A percentile compares a stretch with the other conserved stretches of the same genome.
phyloP scores from a whole-genome alignment of 2,329 filamentous ascomycete species.

The Hyphodiscus sp. region DNA sequence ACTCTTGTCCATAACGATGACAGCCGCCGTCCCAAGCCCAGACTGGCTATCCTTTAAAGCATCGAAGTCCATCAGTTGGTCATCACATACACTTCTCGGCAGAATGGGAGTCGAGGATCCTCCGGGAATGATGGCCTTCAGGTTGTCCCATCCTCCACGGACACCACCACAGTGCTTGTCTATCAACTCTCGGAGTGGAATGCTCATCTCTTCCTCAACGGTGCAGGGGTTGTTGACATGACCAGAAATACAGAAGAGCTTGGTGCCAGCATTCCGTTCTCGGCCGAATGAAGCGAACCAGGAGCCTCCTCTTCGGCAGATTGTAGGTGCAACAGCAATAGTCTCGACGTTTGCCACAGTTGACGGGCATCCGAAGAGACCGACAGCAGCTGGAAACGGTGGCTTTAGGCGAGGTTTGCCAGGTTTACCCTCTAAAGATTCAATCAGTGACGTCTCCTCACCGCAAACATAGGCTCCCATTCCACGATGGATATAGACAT shows the following conservation, averaged over 20 bases:
- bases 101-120: constrained; percentile 95
- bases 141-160: constrained; percentile 94
- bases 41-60: constrained; percentile 96
- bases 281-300: constrained; percentile 96
- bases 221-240: constrained; percentile 98
- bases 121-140: constrained; percentile 90
- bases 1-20: constrained; percentile 99
- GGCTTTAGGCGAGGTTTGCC: constrained; percentile 98
- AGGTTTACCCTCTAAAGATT: constrained; percentile 96
- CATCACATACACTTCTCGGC: constrained; percentile 82
- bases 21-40: constrained; percentile 91
- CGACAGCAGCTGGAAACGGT: constrained; percentile 93
- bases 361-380: constrained; percentile 95
- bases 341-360: constrained; percentile 99
- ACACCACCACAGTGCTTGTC: constrained; percentile 98
- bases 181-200: constrained; percentile 90
- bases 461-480: constrained; percentile 97
- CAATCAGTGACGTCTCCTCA: constrained; percentile 96
- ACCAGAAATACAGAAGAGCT: constrained; percentile 96
- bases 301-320: constrained; percentile 80
- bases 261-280: constrained; percentile 93
- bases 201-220: constrained; percentile 99
- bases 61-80: constrained; percentile 98
- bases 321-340: constrained; percentile 89
- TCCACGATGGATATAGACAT: constrained; percentile 92